Base-by-base conservation (phyloP, 805 yeast genomes). In the Saccharomycopsis amapae region DNA sequence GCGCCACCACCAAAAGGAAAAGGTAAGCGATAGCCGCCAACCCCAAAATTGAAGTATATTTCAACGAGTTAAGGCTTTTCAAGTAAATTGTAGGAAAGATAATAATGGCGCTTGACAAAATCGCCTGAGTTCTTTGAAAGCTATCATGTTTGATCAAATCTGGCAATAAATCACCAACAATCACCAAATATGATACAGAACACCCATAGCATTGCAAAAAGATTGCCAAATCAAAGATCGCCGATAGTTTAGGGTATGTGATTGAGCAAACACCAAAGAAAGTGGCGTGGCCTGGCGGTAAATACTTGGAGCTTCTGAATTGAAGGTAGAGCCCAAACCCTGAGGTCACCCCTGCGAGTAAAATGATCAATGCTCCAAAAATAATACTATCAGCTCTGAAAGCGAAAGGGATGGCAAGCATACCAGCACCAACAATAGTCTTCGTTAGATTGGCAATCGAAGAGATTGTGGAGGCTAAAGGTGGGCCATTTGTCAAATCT, bases 391-490 rank as follows among this genome's bases (percentile, higher is more conserved):
- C 72, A 20, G 71, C 61, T 51, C 68, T 67, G 55, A 80, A 72
- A 1, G 85, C 86, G 58, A 67, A 80, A 0, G 89, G 87, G 70
- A 81, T 78, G 30, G 86, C 83, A 34, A 81, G 65, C 55, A 81
- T 71, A 6, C 94, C 94, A 0, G 93, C 87, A 5, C 94, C 94
- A 10, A 85, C 72, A 45, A 85, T 81, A 22, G 93, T 84, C 64
- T 85, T 85, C 45, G 81, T 72, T 32, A 85, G 67, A 61, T 80
- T 82, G 44, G 83, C 67, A 15, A 76, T 65, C 2, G 90, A 81
- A 1, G 89, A 81, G 1, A 58, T 50, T 22, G 71, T 64, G 10
- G 81, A 68, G 2, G 85, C 84, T 20, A 42, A 25, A n/a, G 38
- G 37, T 13, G 35, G 6, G 6, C 5, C 35, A n/a, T n/a, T n/a